Percentiles rank a stretch among this genome's conserved stretches.
Evolutionary conservation across 2,329 filamentous ascomycete genomes (phyloP).

Genomic region (Fusarium paranaense): DNA sequence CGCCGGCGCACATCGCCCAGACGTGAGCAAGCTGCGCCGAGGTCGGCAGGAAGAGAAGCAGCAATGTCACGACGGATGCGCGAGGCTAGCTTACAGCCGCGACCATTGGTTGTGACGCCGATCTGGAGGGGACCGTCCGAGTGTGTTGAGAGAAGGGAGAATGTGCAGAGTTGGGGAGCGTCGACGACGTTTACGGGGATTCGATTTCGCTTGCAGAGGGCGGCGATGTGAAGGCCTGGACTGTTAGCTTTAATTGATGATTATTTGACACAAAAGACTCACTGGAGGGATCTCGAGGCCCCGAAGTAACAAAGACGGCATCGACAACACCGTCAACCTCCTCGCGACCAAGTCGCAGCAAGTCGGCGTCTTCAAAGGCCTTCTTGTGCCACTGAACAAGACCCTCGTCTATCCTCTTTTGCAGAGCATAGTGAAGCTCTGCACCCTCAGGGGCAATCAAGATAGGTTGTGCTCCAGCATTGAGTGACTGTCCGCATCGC

Average conservation of each 20-base stretch:
- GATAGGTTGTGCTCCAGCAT: slow-evolving; percentile 84
- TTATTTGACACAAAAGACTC: slow-evolving; percentile 32
- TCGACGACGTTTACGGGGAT: slow-evolving; percentile 96
- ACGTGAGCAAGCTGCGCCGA: slow-evolving; percentile 81
- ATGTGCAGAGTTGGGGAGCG: slow-evolving; percentile 86
- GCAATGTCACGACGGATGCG: slow-evolving; percentile 90
- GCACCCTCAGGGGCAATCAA: slow-evolving; percentile 77
- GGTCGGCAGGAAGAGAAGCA: slow-evolving; percentile 77
- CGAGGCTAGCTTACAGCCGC: slow-evolving; percentile 92
- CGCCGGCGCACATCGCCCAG: slow-evolving; percentile 78
- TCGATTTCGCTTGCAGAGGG: slow-evolving; percentile 79
- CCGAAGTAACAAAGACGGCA: slow-evolving; percentile 86
- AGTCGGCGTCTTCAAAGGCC: slow-evolving; percentile 76
- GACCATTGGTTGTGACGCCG: slow-evolving; percentile 94
- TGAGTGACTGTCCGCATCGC: slow-evolving; percentile 82
- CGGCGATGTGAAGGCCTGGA: slow-evolving; percentile 74
- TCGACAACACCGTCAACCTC: slow-evolving; percentile 86
- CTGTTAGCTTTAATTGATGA: neutral
- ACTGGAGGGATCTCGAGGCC: slow-evolving; percentile 59
- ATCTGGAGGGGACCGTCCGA: slow-evolving; percentile 92
- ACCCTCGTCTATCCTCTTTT: slow-evolving; percentile 74
- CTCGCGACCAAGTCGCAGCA: slow-evolving; percentile 81
- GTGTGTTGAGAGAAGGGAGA: slow-evolving; percentile 89
- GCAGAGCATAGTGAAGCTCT: slow-evolving; percentile 68
- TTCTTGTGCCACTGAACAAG: slow-evolving; percentile 74